Conservation (phyloP, 352 stramenopile genomes). For the Blastocystis sp. region DNA sequence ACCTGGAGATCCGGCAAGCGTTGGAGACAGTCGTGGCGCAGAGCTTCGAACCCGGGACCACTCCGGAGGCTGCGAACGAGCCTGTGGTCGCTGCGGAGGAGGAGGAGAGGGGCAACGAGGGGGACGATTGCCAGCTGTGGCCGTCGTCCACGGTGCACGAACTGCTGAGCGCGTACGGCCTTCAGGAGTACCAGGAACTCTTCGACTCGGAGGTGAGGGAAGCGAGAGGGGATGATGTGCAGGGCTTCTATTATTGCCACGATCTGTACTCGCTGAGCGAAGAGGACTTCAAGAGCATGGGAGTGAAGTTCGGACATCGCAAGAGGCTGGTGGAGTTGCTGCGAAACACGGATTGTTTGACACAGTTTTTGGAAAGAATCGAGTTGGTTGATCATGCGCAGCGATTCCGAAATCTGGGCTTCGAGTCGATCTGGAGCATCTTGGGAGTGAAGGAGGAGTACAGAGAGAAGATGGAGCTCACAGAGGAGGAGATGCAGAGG, state of each 20-base stretch:
- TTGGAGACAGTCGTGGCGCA: background rate
- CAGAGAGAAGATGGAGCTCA: conserved; percentile 22
- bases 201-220: background rate
- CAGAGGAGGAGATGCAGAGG: conserved; percentile 5
- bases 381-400: background rate
- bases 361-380: background rate
- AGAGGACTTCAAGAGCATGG: conserved; percentile 38
- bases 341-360: background rate
- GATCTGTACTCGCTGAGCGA: conserved; percentile 20
- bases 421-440: conserved; percentile 38
- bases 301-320: conserved; percentile 48
- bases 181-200: conserved; percentile 20
- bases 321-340: conserved; percentile 37
- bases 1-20: background rate
- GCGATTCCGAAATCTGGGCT: background rate
- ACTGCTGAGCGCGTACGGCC: background rate
- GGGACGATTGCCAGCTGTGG: background rate
- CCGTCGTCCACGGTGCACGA: background rate
- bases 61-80: background rate
- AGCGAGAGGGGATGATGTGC: background rate
- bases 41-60: background rate
- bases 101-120: background rate
- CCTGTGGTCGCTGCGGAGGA: background rate
- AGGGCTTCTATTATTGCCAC: conserved; percentile 6
- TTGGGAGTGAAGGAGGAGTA: conserved; percentile 31